Evolutionary conservation across 306 rosid genomes (phyloP).

Genomic region (Acacia confusa): DNA sequence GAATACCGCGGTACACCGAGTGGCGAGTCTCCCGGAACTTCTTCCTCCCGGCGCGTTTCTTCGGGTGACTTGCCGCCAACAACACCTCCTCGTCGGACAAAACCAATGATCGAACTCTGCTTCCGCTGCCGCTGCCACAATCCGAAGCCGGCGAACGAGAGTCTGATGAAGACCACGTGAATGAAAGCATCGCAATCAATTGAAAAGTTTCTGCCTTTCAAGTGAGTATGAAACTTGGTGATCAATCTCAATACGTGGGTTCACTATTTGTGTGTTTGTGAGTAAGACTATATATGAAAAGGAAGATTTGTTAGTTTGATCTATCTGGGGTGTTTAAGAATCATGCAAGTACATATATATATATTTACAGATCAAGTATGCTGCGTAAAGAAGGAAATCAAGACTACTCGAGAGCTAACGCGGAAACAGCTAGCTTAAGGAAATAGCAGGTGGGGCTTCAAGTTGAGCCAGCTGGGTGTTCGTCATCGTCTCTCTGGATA

Average conservation of each 20-base stretch:
- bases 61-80: conserved; percentile 63
- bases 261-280: no score
- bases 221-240: no score
- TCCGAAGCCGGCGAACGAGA: conserved; percentile 34
- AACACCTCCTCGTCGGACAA: conserved; percentile 55
- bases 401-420: conserved; percentile 27
- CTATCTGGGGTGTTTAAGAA: no score
- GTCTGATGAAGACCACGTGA: conserved; percentile 14
- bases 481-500: background rate
- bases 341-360: background rate
- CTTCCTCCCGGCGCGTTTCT: conserved; percentile 88
- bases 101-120: background rate
- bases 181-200: conserved; percentile 36
- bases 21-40: conserved; percentile 90
- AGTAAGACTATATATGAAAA: no score
- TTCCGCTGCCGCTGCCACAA: conserved; percentile 13
- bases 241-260: no score
- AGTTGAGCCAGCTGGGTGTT: background rate
- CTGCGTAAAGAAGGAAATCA: background rate
- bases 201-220: no score
- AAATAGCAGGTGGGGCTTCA: background rate
- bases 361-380: background rate
- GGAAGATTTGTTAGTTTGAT: no score
- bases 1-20: conserved; percentile 70
- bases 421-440: conserved; percentile 51